A percentile compares a stretch with the other conserved stretches of the same genome.
Conservation (phyloP, 1,284 basidiomycete genomes). For the Fomitiporia mediterranea region DNA sequence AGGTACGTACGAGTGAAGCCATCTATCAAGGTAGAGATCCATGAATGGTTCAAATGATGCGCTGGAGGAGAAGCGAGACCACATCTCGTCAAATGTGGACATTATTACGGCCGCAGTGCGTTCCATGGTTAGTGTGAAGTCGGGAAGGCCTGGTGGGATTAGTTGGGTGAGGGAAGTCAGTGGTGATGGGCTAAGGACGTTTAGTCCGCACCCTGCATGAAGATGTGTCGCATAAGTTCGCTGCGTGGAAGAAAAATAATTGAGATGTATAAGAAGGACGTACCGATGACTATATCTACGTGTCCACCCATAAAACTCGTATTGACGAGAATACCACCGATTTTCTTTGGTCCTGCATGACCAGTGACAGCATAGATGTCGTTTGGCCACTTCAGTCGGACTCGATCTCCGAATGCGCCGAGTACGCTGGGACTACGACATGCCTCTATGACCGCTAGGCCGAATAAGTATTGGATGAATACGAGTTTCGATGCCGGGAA, state of each 20-base stretch:
- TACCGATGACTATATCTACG: constrained; percentile 80
- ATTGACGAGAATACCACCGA: constrained; percentile 91
- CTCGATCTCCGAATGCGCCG: constrained; percentile 49
- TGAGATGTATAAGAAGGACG: constrained; percentile 25
- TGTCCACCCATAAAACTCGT: constrained; percentile 74
- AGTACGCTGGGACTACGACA: constrained; percentile 53
- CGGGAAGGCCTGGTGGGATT: constrained; percentile 35
- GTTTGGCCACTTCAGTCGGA: constrained; percentile 97
- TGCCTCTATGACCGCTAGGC: constrained; percentile 86
- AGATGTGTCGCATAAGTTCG: neutral
- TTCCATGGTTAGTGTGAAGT: constrained; percentile 61
- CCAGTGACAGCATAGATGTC: constrained; percentile 78
- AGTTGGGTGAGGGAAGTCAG: constrained; percentile 81
- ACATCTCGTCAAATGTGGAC: constrained; percentile 75
- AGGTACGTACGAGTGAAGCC: constrained; percentile 83
- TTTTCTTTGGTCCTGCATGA: constrained; percentile 56
- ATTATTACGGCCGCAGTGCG: constrained; percentile 73
- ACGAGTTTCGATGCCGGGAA: constrained; percentile 73
- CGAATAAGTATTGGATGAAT: constrained; percentile 94
- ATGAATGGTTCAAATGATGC: constrained; percentile 78
- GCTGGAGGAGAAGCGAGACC: constrained; percentile 60
- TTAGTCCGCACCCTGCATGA: constrained; percentile 79
- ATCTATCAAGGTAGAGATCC: constrained; percentile 71
- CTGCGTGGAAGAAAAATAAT: neutral
- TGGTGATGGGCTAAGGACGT: constrained; percentile 81